These are phyloP conservation scores for Fusarium mexicanum DNA, from an alignment of 2,329 filamentous ascomycete species.

Conservation along the genomic window DNA sequence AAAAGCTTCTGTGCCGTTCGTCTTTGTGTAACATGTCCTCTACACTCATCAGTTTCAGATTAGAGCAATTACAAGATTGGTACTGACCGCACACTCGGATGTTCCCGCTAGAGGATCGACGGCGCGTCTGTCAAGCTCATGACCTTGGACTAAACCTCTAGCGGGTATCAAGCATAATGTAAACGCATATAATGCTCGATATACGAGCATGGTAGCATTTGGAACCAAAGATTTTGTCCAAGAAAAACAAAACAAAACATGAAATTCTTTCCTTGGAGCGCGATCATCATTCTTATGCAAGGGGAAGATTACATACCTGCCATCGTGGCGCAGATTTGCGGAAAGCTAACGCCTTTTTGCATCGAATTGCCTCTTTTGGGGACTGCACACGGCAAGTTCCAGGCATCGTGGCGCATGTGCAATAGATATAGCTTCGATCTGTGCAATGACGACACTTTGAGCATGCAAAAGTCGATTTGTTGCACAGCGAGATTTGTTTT, in stretches of 20 bases:
- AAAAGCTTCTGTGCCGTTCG: not conserved
- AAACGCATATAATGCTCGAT: not conserved
- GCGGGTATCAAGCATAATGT: not conserved
- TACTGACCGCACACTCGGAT: not conserved
- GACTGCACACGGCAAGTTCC: not conserved
- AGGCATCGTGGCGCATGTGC: not conserved
- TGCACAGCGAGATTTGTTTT: not conserved
- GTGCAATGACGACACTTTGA: not conserved
- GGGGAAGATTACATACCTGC: not conserved
- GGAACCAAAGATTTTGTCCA: too few species aligned
- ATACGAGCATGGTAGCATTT: not conserved
- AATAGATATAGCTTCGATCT: not conserved
- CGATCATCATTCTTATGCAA: not conserved
- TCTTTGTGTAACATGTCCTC: not conserved
- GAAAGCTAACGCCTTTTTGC: not conserved
- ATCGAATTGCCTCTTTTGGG: not conserved
- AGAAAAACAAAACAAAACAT: not conserved
- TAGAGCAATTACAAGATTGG: accelerated
- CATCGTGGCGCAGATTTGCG: not conserved
- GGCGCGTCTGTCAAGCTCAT: too few species aligned
- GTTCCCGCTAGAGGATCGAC: not conserved
- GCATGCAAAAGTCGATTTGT: not conserved
- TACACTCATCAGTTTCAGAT: not conserved
- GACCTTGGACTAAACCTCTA: not conserved
- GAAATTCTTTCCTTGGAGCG: too few species aligned